These are phyloP conservation scores for Mycosphaerella arachidis DNA, from an alignment of 2,329 filamentous ascomycete genomes.

Conservation along the genomic window DNA sequence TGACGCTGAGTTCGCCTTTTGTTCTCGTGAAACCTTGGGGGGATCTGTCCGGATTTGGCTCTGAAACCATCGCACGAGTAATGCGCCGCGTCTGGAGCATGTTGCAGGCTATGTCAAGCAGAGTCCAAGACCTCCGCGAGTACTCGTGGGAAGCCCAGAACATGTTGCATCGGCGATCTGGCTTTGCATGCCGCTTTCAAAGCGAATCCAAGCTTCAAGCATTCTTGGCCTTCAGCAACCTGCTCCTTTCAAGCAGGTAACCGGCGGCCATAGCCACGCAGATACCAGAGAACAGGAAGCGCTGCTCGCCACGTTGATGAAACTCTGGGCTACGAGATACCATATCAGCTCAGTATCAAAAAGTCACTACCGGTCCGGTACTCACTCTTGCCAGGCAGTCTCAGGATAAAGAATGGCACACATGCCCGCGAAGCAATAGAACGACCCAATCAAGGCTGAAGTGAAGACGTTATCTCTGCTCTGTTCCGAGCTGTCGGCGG, in stretches of 20 bases:
- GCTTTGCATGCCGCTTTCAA: too few species aligned
- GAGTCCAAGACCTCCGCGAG: background rate
- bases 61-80: background rate
- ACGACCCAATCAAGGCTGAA: constrained; percentile 37
- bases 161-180: background rate
- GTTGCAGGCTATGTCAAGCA: background rate
- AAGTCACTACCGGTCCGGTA: background rate
- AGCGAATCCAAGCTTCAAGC: background rate
- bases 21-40: background rate
- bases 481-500: constrained; percentile 6
- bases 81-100: background rate
- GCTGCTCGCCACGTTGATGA: constrained; percentile 37
- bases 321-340: constrained; percentile 39
- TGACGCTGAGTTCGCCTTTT: background rate
- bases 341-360: background rate
- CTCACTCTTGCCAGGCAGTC: constrained; percentile 37
- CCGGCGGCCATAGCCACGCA: constrained; percentile 29
- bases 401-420: constrained; percentile 47
- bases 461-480: constrained; percentile 26
- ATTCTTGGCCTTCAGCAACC: constrained; percentile 19
- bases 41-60: background rate
- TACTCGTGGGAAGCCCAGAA: background rate
- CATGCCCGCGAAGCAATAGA: constrained; percentile 45
- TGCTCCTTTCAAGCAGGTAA: constrained; percentile 28
- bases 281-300: constrained; percentile 26